Base-by-base conservation (phyloP, 257 asterid genomes). In the Penstemon newberryi region DNA sequence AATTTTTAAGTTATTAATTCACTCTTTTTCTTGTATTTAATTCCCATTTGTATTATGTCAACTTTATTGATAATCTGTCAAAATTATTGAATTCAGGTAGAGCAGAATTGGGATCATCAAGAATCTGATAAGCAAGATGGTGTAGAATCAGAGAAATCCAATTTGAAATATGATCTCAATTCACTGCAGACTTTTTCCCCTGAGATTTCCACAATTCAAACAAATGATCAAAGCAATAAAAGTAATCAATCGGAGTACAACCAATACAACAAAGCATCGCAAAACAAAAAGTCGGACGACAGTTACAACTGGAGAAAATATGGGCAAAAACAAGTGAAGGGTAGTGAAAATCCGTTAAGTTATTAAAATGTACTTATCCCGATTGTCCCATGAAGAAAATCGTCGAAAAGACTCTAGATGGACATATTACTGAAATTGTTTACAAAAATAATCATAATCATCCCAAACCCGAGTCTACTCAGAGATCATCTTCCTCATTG, bases 231-330 rank as follows among this genome's bases (percentile, higher is more conserved):
- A 19, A 69, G 49, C 66, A 71, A 54, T 47, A 19, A 57, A 6
- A 53, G 60, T 12, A 71, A 54, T 54, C 73, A 67, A 8, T 54
- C 75, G 3, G 74, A 72, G 6, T 44, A 57, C 60, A 72, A 76
- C 60, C 77, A 78, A 13, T 69, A 73, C 46, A 83, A 79, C 51
- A 74, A 66, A 46, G 61, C 83, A 13, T 73, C 86, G 15, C 85
- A 70, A 74, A 64, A 73, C 41, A 69, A 68, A 56, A 82, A 82
- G 7, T 74, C 90, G 5, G 92, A 89, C 2, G 98, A 92, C n/a
- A 96, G 96, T 1, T 92, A 89, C 62, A 92, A 92, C 72, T 92
- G 97, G 97, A 82, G 96, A 42, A 92, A 92, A 62, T 92, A 92
- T 57, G 97, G 97, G 15, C 97, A 92, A 81, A 92, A 92, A 53